Percentiles rank a stretch among this genome's conserved stretches.
phyloP scores from a whole-genome alignment of 257 asterid species.

The Jacaranda copaia region DNA sequence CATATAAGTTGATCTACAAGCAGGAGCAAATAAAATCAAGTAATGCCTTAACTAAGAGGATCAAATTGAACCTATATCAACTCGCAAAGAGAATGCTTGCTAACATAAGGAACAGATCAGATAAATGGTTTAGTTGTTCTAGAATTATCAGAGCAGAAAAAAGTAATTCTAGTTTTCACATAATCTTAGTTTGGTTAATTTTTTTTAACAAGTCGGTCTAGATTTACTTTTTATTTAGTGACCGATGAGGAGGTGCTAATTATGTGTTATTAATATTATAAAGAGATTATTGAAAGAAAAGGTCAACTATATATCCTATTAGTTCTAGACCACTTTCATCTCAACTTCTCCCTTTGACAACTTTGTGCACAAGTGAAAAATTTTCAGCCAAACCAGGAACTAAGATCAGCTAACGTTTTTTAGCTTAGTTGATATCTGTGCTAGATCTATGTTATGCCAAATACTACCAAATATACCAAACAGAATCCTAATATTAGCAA shows the following conservation, averaged over 20 bases:
- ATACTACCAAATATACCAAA: not conserved
- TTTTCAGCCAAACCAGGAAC: not conserved
- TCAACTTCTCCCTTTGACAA: not conserved
- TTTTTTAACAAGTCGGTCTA: not conserved
- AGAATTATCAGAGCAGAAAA: constrained; percentile 6
- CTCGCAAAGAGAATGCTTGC: not conserved
- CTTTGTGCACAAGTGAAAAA: not conserved
- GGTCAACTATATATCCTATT: not conserved
- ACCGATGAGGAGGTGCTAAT: constrained; percentile 5
- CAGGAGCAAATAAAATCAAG: constrained; percentile 7
- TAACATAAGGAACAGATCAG: not conserved
- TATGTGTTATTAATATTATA: constrained; percentile 1
- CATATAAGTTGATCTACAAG: constrained; percentile 10
- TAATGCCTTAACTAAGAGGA: not conserved
- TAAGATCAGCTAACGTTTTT: not conserved
- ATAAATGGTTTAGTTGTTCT: constrained; percentile 1
- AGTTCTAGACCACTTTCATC: constrained; percentile 13
- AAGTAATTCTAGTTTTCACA: not conserved
- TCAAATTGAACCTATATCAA: not conserved
- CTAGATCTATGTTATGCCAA: constrained; percentile 1
- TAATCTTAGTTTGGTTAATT: constrained; percentile 4
- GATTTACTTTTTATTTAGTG: not conserved
- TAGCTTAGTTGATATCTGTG: not conserved
- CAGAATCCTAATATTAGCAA: not conserved
- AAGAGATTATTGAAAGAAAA: constrained; percentile 8